phyloP scores from a whole-genome alignment of 495 filamentous ascomycete genomes.

The Hypoxylon cercidicola region DNA sequence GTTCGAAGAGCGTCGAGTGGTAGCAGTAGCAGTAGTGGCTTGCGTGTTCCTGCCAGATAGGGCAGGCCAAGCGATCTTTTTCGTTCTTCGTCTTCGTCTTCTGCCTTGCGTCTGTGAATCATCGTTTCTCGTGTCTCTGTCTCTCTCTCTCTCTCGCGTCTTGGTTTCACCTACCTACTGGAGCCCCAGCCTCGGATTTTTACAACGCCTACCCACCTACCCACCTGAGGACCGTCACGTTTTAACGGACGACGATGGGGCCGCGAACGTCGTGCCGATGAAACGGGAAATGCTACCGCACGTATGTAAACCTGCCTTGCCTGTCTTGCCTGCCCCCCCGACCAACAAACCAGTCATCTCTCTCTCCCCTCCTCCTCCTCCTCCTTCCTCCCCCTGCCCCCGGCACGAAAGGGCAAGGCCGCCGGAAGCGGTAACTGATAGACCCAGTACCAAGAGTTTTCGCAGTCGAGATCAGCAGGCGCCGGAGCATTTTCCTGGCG shows the following conservation, averaged over 20 bases:
- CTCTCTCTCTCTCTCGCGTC: background rate
- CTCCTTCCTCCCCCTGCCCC: conserved; percentile 19
- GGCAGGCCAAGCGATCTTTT: conserved; percentile 18
- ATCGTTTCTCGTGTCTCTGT: too few relatives aligned
- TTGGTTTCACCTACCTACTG: background rate
- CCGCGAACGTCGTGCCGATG: too few relatives aligned
- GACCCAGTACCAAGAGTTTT: conserved; percentile 28
- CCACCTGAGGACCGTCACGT: too few relatives aligned
- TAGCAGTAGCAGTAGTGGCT: conserved; percentile 11
- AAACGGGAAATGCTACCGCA: too few relatives aligned
- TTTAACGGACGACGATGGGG: too few relatives aligned
- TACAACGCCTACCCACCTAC: too few relatives aligned
- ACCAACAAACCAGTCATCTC: too few relatives aligned
- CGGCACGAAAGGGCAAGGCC: conserved; percentile 15
- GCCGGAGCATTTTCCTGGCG: conserved; percentile 34
- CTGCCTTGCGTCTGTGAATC: conserved; percentile 7
- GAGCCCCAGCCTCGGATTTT: too few relatives aligned
- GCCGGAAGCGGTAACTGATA: conserved; percentile 37
- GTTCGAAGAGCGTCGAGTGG: too few relatives aligned
- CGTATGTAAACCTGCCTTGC: too few relatives aligned
- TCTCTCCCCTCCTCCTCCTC: too few relatives aligned
- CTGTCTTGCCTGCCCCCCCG: too few relatives aligned
- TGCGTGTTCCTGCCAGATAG: conserved; percentile 39
- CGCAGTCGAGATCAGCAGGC: conserved; percentile 30
- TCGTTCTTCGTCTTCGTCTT: conserved; percentile 15